These are phyloP conservation scores for Peronospora destructor DNA, from an alignment of 352 stramenopile genomes.

Conservation along the genomic window DNA sequence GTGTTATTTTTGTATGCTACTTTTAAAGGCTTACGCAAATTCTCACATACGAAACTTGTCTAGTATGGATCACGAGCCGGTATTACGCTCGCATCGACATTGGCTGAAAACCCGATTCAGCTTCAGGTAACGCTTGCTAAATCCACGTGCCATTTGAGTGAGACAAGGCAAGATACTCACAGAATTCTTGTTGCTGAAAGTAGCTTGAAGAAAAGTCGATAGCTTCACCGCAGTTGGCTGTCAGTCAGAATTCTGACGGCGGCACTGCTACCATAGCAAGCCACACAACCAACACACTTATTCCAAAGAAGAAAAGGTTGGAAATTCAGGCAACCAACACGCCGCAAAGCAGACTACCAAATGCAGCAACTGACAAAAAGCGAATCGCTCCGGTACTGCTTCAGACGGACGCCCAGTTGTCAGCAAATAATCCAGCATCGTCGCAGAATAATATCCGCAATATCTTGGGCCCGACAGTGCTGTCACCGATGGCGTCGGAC, in stretches of 20 bases:
- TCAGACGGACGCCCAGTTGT: conserved; percentile 16
- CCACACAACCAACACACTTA: conserved; percentile 40
- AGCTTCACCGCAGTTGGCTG: conserved; percentile 15
- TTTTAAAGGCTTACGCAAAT: not conserved
- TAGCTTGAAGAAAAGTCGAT: conserved; percentile 63
- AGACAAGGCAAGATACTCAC: conserved; percentile 1
- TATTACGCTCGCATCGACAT: conserved; percentile 68
- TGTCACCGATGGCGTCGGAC: conserved; percentile 44
- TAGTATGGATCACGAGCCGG: conserved; percentile 79
- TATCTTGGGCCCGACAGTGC: conserved; percentile 53
- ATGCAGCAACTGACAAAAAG: conserved; percentile 50
- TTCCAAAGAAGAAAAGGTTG: conserved; percentile 61
- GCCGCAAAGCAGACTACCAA: conserved; percentile 18
- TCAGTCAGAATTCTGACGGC: conserved; percentile 7
- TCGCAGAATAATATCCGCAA: conserved; percentile 79
- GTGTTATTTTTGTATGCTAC: not conserved
- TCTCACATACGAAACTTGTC: conserved; percentile 4
- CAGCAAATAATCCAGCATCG: conserved; percentile 42
- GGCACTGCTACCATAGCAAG: conserved; percentile 1
- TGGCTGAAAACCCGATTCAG: conserved; percentile 78
- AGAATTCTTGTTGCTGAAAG: conserved; percentile 1
- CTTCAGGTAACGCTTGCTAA: conserved; percentile 39
- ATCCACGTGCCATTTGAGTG: conserved; percentile 3
- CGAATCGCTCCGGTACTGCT: conserved; percentile 52
- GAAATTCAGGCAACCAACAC: conserved; percentile 1